Evolutionary conservation across 108 stramenopile species (phyloP).

Genomic region (Skeletonema menzelii): DNA sequence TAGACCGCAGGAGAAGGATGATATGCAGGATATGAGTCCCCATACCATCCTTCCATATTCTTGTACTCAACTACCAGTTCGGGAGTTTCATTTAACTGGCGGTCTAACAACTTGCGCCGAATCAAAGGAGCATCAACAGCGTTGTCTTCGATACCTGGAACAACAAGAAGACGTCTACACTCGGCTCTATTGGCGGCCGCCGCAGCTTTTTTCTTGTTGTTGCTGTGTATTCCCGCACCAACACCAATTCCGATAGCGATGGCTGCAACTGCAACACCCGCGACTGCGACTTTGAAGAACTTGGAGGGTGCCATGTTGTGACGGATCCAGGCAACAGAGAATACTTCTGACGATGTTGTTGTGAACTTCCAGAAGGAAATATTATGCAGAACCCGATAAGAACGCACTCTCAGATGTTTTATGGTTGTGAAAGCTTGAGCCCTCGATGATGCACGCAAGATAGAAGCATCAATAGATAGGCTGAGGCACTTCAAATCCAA

Average conservation of each 20-base stretch:
- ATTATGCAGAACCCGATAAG: too few relatives aligned
- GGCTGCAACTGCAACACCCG: neutral
- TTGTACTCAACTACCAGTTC: neutral
- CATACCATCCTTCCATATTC: neutral
- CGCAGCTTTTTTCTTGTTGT: neutral
- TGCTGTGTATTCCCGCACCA: neutral
- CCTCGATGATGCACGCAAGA: too few relatives aligned
- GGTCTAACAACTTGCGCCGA: neutral
- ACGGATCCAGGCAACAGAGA: neutral
- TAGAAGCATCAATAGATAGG: too few relatives aligned
- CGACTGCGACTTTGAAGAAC: neutral
- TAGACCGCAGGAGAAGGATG: too few relatives aligned
- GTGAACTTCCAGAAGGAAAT: too few relatives aligned
- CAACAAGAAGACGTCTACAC: neutral
- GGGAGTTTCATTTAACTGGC: neutral
- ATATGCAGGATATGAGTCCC: neutral
- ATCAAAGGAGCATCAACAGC: neutral
- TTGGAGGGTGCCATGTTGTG: neutral
- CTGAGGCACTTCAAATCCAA: too few relatives aligned
- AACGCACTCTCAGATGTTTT: too few relatives aligned
- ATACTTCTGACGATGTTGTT: neutral
- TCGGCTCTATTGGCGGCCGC: neutral
- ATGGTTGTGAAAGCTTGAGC: too few relatives aligned
- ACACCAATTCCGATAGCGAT: neutral
- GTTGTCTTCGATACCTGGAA: neutral